Base-by-base conservation (phyloP, 495 filamentous ascomycete genomes). In the Cercophora newfieldiana region DNA sequence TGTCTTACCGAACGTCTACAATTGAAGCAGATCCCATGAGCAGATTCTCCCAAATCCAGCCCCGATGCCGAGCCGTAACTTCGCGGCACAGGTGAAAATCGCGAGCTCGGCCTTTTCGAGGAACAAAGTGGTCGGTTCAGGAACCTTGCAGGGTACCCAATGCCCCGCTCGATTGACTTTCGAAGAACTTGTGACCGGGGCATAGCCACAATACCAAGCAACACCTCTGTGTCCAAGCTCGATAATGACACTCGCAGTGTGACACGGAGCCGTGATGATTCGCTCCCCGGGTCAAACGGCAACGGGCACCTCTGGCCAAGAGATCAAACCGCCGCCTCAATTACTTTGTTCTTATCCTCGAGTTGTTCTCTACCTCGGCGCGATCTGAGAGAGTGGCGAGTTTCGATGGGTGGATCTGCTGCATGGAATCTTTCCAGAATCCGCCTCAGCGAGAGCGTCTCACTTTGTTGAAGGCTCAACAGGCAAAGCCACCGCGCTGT, bases 341-440 rank as follows among this genome's bases (percentile, higher is more conserved):
- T 16, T 26, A 25, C 19, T 18, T 31, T 21, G 22, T 57, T 18
- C 24, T 25, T 21, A 26, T 57, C 54, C 3, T 28, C 55, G n/a
- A 25, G 10, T 57, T 21, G 21, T 21, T 21, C 18, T 30, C 55
- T n/a, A 21, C 25, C 19, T 19, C 54, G 12, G 28, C 18, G 10
- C 24, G 22, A 29, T 29, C 22, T 8, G 16, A 14, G 12, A 5
- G 28, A 57, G 55, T 57, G 55, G 55, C 55, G 26, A 57, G 55
- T 19, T 30, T 30, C 53, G n/a, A 16, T 14, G 4, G 37, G 16
- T 57, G 19, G 26, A 22, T 22, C 22, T 7, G 19, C 59, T 61
- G 59, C 44, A 48, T 61, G 47, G 59, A 61, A 61, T 22, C 18
- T 25, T 61, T 61, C 59, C 59, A 61, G 59, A 61, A 61, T 26